A percentile compares a stretch with the other conserved stretches of the same genome.
Conservation (phyloP, 345 rosid genomes). For the Punica granatum region DNA sequence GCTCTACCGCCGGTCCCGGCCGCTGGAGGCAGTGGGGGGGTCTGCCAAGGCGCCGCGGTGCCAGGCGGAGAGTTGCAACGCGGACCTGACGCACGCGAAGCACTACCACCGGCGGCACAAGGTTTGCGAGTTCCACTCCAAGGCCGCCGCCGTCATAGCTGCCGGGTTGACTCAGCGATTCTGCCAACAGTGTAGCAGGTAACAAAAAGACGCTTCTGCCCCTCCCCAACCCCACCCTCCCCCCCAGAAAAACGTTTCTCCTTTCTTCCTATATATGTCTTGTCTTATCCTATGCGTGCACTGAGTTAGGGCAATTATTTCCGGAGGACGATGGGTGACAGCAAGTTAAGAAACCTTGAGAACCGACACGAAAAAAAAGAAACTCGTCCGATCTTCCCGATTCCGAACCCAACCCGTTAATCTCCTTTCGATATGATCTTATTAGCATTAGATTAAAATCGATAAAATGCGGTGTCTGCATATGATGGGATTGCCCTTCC, state of each 20-base stretch:
- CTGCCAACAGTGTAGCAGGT: constrained; percentile 99
- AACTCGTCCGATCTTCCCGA: background rate
- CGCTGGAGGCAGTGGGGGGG: constrained; percentile 40
- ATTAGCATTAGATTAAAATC: too few species aligned
- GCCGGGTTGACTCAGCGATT: constrained; percentile 93
- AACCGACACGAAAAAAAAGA: background rate
- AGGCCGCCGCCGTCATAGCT: constrained; percentile 78
- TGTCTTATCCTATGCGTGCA: background rate
- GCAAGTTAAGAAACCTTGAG: too few species aligned
- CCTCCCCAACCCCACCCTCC: background rate
- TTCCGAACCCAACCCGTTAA: background rate
- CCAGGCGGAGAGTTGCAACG: constrained; percentile 96
- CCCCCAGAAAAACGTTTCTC: background rate
- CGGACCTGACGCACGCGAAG: constrained; percentile 83
- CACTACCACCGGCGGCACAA: constrained; percentile 98
- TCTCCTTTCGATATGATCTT: background rate
- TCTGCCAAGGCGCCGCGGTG: constrained; percentile 59
- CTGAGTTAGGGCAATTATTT: background rate
- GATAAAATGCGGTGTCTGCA: background rate
- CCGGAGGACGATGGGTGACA: background rate
- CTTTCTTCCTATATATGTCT: background rate
- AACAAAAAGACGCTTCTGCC: constrained; percentile 15
- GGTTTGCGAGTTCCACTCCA: constrained; percentile 96
- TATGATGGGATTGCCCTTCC: constrained; percentile 33
- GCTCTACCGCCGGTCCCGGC: constrained; percentile 71